Percentiles rank a stretch among this genome's conserved stretches.
Conservation (phyloP, 108 stramenopile genomes). For the Nitzschia sp. region DNA sequence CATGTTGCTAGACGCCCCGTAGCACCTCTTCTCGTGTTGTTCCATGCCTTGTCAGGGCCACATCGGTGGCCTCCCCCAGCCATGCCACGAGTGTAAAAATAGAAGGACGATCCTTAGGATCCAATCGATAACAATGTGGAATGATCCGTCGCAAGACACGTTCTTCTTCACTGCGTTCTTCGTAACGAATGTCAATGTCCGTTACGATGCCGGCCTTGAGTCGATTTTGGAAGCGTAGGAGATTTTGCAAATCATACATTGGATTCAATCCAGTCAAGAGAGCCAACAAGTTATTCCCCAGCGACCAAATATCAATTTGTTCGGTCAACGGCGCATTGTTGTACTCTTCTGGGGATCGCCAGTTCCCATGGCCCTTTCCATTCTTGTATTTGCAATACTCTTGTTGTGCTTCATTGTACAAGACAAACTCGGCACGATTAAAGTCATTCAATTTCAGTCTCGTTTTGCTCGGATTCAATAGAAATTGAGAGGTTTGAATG, state of each 20-base stretch:
- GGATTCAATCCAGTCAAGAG: conserved; percentile 51
- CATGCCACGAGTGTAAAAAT: conserved; percentile 27
- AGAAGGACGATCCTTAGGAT: conserved; percentile 45
- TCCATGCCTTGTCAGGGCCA: conserved; percentile 3
- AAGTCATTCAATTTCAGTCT: conserved; percentile 69
- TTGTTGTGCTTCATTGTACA: conserved; percentile 54
- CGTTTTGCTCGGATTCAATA: conserved; percentile 40
- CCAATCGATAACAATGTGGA: conserved; percentile 35
- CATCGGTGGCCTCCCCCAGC: conserved; percentile 17
- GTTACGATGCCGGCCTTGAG: conserved; percentile 31
- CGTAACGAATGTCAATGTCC: conserved; percentile 40
- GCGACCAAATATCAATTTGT: conserved; percentile 64
- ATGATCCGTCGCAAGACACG: conserved; percentile 39
- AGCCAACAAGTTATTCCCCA: conserved; percentile 58
- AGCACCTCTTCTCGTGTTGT: conserved; percentile 3
- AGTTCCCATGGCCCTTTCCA: conserved; percentile 54
- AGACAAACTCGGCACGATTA: conserved; percentile 68
- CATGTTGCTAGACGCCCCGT: neutral
- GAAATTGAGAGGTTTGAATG: conserved; percentile 65
- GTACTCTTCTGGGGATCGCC: conserved; percentile 68
- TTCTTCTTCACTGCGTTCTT: conserved; percentile 37
- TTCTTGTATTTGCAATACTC: conserved; percentile 63
- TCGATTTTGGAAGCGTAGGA: conserved; percentile 19
- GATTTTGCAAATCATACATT: conserved; percentile 26
- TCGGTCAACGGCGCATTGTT: conserved; percentile 50